Evolutionary conservation across 306 rosid genomes (phyloP).

Genomic region (Ceratonia siliqua): DNA sequence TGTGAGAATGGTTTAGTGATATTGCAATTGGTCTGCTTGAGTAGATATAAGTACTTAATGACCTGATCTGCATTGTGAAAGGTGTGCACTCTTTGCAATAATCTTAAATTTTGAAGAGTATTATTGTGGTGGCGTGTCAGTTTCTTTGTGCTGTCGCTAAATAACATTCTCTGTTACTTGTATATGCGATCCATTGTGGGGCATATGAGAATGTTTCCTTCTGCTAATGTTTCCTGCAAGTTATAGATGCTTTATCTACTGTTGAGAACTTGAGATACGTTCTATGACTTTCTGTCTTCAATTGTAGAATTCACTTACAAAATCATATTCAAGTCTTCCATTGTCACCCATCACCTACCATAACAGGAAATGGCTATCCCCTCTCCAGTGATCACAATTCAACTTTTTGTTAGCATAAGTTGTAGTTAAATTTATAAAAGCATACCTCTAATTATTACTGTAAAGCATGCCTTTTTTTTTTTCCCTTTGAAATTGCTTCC

Average conservation of each 20-base stretch:
- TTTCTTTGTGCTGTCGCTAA: too few species aligned
- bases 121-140: too few species aligned
- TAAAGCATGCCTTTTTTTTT: not conserved
- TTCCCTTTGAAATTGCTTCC: not conserved
- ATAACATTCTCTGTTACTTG: not conserved
- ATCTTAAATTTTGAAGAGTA: too few species aligned
- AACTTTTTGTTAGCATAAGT: not conserved
- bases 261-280: not conserved
- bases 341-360: not conserved
- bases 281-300: not conserved
- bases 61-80: not conserved
- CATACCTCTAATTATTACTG: not conserved
- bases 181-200: not conserved
- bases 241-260: not conserved
- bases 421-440: not conserved
- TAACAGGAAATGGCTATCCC: not conserved
- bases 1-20: not conserved
- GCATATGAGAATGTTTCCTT: not conserved
- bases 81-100: not conserved
- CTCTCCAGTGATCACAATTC: not conserved
- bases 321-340: not conserved
- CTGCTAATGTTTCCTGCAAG: not conserved
- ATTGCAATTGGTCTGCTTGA: slow-evolving; percentile 1
- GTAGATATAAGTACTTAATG: not conserved
- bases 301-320: not conserved